These are phyloP conservation scores for Taphrina confusa DNA, from an alignment of 1,139 yeast species.

Conservation along the genomic window DNA sequence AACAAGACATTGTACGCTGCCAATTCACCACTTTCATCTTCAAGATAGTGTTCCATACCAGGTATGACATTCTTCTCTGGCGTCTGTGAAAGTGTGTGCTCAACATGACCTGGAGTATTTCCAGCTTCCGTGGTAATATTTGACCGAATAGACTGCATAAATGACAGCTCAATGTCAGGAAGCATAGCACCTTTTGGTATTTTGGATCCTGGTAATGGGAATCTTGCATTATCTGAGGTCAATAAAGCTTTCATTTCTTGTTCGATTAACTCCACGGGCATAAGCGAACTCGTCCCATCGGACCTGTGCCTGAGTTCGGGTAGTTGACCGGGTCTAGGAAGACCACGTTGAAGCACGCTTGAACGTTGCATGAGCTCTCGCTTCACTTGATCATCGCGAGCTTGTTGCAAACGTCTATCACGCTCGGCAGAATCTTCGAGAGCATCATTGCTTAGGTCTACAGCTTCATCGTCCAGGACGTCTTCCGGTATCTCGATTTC, in stretches of 20 bases:
- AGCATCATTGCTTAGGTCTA: slow-evolving; percentile 35
- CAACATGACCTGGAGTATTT: slow-evolving; percentile 37
- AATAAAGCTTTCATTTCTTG: slow-evolving; percentile 45
- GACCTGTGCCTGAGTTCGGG: background rate
- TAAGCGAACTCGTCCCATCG: no score
- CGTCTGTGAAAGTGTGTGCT: slow-evolving; percentile 15
- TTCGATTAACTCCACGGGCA: slow-evolving; percentile 33
- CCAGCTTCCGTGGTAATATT: slow-evolving; percentile 14
- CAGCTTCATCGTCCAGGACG: slow-evolving; percentile 43
- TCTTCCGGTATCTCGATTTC: slow-evolving; percentile 53
- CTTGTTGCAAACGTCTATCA: slow-evolving; percentile 42
- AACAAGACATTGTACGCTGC: background rate
- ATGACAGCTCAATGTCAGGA: slow-evolving; percentile 44
- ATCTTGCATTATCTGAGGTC: slow-evolving; percentile 54
- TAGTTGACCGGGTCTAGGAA: slow-evolving; percentile 55
- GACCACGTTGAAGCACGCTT: slow-evolving; percentile 54
- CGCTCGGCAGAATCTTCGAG: slow-evolving; percentile 49
- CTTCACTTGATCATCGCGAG: slow-evolving; percentile 43
- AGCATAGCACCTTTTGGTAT: slow-evolving; percentile 41
- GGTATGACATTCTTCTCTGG: slow-evolving; percentile 20
- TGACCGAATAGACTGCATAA: slow-evolving; percentile 23
- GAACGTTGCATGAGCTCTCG: slow-evolving; percentile 50
- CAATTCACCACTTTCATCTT: slow-evolving; percentile 1
- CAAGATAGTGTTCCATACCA: slow-evolving; percentile 22
- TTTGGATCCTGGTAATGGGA: slow-evolving; percentile 42